Conservation (phyloP, 345 rosid genomes). For the Euphorbia peplus region DNA sequence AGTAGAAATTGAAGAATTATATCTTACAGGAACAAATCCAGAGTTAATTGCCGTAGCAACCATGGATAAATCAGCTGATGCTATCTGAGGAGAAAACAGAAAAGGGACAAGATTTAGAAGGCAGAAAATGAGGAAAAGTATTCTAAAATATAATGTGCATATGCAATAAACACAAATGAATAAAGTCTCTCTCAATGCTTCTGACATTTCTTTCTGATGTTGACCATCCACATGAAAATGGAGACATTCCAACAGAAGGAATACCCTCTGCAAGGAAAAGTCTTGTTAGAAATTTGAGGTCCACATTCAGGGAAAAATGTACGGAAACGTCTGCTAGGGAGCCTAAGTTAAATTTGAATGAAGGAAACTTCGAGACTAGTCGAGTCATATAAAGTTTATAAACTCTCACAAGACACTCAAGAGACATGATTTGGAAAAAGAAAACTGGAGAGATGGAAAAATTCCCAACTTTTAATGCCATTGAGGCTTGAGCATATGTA, state of each 20-base stretch:
- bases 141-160: not conserved
- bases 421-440: constrained; percentile 1
- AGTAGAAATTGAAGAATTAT: constrained; percentile 3
- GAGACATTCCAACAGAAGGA: constrained; percentile 85
- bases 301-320: constrained; percentile 5
- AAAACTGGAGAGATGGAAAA: not conserved
- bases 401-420: not conserved
- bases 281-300: constrained; percentile 11
- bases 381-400: not conserved
- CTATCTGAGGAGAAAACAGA: constrained; percentile 43
- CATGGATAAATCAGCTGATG: constrained; percentile 58
- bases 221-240: constrained; percentile 42
- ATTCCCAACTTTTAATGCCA: not conserved
- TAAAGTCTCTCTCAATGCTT: constrained; percentile 15
- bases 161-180: constrained; percentile 11
- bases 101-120: constrained; percentile 21
- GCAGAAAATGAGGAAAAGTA: constrained; percentile 3
- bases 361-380: constrained; percentile 1
- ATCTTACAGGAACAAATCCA: constrained; percentile 86
- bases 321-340: constrained; percentile 6
- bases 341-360: constrained; percentile 3
- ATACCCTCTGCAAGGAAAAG: constrained; percentile 73
- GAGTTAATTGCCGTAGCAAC: constrained; percentile 62
- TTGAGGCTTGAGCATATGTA: not conserved
- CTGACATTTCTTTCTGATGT: constrained; percentile 61